Evolutionary conservation across 805 yeast genomes (phyloP), one percentile per base, ranked within the genome.

Genomic region (Babjeviella inositovora): DNA sequence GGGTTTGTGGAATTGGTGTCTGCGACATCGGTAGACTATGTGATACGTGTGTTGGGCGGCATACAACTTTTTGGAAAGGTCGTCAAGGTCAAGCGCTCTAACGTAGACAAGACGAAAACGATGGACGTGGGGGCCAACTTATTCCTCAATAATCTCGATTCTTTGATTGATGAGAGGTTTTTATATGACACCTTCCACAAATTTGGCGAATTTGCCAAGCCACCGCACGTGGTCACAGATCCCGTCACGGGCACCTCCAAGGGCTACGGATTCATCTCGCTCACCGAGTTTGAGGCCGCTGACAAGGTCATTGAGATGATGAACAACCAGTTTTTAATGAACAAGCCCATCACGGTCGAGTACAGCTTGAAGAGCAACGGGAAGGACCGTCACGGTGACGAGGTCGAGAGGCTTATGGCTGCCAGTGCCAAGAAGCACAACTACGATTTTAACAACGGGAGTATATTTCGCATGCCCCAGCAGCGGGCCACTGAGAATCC

Each of bases 1-100:
- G 96, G 93, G 7, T 87, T 90, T 47, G 75, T 77, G 2, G 90
- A 80, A 39, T 73, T 77, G 37, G 46, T 52, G 23, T 50, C 56
- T 9, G 47, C 50, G 3, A 53, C 47, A 11, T 95, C 82, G 34
- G 74, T 76, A 0, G 74, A 70, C 6, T 87, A 84, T 41, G 80
- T 71, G 2, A 45, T 62, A 17, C 57, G 63, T 28, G 45, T 77
- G 2, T 42, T 80, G 39, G 53, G 61, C 28, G 84, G 82, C 5
- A 48, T 70, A 2, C 49, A 64, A 18, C 45, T 85, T 21, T 79
- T 43, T 39, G 79, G 73, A 2, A 66, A 72, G 34, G 50, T 61
- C 2, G 32, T 85, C 15, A 62, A 68, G 28, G 59, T 81, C 25
- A 65, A 69, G 34, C 56, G 56, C 31, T 65, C 70, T 1, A 59